Evolutionary conservation across 2,329 filamentous ascomycete species (phyloP).

Genomic region (Pseudogymnoascus sp.): DNA sequence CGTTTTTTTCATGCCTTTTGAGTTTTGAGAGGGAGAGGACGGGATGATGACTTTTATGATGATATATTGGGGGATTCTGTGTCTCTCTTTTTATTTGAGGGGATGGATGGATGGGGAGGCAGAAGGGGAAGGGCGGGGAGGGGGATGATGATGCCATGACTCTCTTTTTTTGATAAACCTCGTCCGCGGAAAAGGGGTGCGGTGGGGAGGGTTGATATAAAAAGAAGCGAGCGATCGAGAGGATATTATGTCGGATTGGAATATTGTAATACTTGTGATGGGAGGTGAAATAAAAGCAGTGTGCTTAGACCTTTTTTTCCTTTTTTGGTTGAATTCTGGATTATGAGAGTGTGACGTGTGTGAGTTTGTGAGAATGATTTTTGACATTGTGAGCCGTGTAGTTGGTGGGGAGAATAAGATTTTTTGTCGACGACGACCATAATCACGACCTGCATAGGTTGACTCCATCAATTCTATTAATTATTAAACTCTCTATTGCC

Average conservation of each 20-base stretch:
- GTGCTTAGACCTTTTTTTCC: neutral
- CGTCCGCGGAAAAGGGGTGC: neutral
- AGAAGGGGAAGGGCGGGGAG: neutral
- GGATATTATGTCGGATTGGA: neutral
- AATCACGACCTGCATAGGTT: neutral
- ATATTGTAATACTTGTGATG: neutral
- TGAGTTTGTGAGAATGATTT: neutral
- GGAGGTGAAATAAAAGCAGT: neutral
- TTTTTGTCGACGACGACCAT: neutral
- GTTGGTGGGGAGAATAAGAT: neutral
- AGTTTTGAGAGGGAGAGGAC: neutral
- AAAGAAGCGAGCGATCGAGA: neutral
- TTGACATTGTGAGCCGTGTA: neutral
- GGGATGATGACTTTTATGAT: neutral
- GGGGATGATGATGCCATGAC: neutral
- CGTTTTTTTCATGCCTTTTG: too few species aligned
- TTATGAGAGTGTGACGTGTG: neutral
- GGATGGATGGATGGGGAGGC: neutral
- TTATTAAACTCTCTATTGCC: neutral
- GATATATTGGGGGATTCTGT: neutral
- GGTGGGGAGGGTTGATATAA: neutral
- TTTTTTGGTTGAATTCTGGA: neutral
- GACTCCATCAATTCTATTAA: neutral
- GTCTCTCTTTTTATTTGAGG: too few species aligned
- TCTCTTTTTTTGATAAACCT: neutral